phyloP scores from a whole-genome alignment of 495 filamentous ascomycete genomes.

The Lasiosphaeris hirsuta region DNA sequence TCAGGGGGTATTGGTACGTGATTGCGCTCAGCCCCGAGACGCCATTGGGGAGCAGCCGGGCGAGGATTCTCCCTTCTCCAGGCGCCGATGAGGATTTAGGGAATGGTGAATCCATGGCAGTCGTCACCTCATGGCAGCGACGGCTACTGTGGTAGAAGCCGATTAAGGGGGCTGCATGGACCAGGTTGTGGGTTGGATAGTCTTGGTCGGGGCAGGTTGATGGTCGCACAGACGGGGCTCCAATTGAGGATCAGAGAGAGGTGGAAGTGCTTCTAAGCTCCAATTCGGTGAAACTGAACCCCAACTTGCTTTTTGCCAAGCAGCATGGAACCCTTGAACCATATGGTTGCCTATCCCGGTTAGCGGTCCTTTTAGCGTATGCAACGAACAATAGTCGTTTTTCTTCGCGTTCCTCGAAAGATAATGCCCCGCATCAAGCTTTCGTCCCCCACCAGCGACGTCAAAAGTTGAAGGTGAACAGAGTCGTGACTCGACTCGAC shows the following conservation, averaged over 20 bases:
- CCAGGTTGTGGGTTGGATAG: too few relatives aligned
- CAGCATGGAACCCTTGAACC: too few relatives aligned
- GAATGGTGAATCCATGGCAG: slow-evolving; percentile 57
- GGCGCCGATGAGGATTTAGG: slow-evolving; percentile 65
- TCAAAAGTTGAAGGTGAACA: background rate
- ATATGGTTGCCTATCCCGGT: too few relatives aligned
- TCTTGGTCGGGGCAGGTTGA: too few relatives aligned
- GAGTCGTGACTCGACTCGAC: background rate
- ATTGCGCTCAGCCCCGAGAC: slow-evolving; percentile 69
- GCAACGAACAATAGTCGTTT: background rate
- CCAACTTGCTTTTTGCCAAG: too few relatives aligned
- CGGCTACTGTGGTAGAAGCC: background rate
- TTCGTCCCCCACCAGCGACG: slow-evolving; percentile 13
- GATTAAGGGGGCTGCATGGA: too few relatives aligned
- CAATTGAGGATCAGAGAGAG: too few relatives aligned
- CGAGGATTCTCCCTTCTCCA: slow-evolving; percentile 73
- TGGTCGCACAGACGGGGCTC: too few relatives aligned
- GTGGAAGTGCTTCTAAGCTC: too few relatives aligned
- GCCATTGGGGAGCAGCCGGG: slow-evolving; percentile 66
- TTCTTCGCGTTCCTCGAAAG: background rate
- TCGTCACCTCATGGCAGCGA: slow-evolving; percentile 18
- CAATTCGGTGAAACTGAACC: too few relatives aligned
- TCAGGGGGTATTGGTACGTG: slow-evolving; percentile 90
- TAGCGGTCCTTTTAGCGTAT: too few relatives aligned
- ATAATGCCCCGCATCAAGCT: slow-evolving; percentile 15